These are phyloP conservation scores for Anthostomella pinea DNA, from an alignment of 2,329 filamentous ascomycete species.

Conservation along the genomic window DNA sequence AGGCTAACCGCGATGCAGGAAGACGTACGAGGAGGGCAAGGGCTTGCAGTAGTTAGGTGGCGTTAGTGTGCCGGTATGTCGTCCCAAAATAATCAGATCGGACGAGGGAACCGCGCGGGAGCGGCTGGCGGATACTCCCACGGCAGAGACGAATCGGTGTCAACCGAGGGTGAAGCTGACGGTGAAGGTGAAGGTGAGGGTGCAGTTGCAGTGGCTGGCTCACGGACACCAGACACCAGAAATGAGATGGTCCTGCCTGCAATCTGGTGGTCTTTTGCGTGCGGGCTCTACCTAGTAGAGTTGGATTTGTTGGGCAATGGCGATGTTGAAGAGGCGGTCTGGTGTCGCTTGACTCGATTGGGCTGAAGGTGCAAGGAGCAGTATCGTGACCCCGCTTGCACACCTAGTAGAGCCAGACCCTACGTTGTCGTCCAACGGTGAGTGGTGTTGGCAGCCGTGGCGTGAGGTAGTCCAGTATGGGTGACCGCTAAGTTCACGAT, in stretches of 20 bases:
- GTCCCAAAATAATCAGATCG: conserved; percentile 3
- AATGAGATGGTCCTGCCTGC: too few species aligned
- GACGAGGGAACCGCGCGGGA: conserved; percentile 6
- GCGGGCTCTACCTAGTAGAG: too few species aligned
- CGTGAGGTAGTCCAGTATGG: conserved; percentile 7
- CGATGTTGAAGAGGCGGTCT: conserved; percentile 31
- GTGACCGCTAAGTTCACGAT: too few species aligned
- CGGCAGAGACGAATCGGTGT: neutral
- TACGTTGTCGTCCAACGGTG: conserved; percentile 18
- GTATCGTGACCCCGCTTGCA: conserved; percentile 29
- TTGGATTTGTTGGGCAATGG: conserved; percentile 21
- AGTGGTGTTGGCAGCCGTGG: too few species aligned
- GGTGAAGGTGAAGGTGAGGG: too few species aligned
- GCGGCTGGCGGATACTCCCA: conserved; percentile 6
- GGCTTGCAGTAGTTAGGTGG: conserved; percentile 6
- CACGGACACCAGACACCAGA: too few species aligned
- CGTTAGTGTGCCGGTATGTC: conserved; percentile 4
- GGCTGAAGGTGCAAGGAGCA: conserved; percentile 15
- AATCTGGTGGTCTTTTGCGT: conserved; percentile 12
- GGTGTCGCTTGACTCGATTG: conserved; percentile 20
- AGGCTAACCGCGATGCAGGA: conserved; percentile 4
- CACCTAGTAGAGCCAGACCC: conserved; percentile 13
- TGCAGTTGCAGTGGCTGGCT: too few species aligned
- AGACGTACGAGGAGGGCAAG: conserved; percentile 3
- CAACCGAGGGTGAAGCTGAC: conserved; percentile 2